phyloP scores from a whole-genome alignment of 805 yeast species.

The Candida namnaoensis region DNA sequence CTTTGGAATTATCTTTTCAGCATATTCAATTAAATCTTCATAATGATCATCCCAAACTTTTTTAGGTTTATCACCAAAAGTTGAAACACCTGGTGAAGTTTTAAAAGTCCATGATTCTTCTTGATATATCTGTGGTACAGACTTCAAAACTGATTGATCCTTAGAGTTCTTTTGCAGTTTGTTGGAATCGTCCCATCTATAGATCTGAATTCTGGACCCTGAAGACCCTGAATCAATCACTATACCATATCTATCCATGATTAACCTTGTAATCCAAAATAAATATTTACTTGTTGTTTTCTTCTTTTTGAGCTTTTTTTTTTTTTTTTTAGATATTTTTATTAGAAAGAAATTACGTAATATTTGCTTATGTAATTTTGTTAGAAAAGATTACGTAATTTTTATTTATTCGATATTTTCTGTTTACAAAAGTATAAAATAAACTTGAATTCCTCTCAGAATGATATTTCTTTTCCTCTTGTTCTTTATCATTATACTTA shows the following conservation, averaged over 20 bases:
- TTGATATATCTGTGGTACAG: slow-evolving; percentile 64
- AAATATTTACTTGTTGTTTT: no score
- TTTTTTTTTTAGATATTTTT: no score
- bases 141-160: slow-evolving; percentile 28
- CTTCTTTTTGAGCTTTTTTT: no score
- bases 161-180: slow-evolving; percentile 20
- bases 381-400: no score
- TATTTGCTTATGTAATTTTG: no score
- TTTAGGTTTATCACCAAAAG: slow-evolving; percentile 43
- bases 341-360: no score
- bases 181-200: slow-evolving; percentile 61
- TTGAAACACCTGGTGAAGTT: slow-evolving; percentile 78
- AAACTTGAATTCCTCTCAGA: no score
- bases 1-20: slow-evolving; percentile 61
- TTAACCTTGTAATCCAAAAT: not conserved
- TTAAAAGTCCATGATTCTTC: slow-evolving; percentile 63
- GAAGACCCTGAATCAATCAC: slow-evolving; percentile 95
- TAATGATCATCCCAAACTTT: slow-evolving; percentile 69
- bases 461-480: no score
- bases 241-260: slow-evolving; percentile 54
- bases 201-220: slow-evolving; percentile 83
- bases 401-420: no score
- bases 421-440: no score
- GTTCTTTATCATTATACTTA: no score
- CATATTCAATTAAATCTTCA: slow-evolving; percentile 54